A percentile compares a stretch with the other conserved stretches of the same genome.
These are phyloP conservation scores for Orbilia brochopaga DNA, from an alignment of 2,329 filamentous ascomycete genomes.

Conservation along the genomic window DNA sequence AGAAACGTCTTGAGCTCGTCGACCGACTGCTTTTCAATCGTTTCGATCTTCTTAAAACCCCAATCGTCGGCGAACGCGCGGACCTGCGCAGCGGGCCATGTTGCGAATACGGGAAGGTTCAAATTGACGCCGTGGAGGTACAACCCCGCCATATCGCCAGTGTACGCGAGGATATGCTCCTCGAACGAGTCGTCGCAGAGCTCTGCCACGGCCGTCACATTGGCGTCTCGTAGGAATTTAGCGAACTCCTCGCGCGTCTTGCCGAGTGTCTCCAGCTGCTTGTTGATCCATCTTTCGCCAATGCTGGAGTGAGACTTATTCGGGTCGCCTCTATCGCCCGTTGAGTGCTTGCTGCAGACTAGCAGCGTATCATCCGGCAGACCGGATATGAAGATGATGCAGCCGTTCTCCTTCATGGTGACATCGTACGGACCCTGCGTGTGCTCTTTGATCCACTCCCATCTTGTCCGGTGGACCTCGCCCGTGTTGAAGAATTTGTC, in stretches of 20 bases:
- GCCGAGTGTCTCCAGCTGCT: conserved; percentile 76
- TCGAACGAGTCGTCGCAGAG: conserved; percentile 96
- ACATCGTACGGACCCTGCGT: conserved; percentile 91
- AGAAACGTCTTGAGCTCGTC: conserved; percentile 78
- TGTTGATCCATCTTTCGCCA: conserved; percentile 81
- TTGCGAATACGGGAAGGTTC: conserved; percentile 89
- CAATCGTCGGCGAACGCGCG: conserved; percentile 88
- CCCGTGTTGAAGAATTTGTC: conserved; percentile 98
- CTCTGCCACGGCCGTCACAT: conserved; percentile 93
- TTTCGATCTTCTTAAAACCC: conserved; percentile 90
- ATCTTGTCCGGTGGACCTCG: conserved; percentile 81
- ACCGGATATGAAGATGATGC: conserved; percentile 95
- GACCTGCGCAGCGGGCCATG: conserved; percentile 80
- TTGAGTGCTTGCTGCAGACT: conserved; percentile 99
- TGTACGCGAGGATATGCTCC: conserved; percentile 93
- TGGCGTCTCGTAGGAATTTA: conserved; percentile 74
- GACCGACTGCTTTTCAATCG: conserved; percentile 77
- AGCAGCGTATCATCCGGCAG: conserved; percentile 86
- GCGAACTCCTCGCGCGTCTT: conserved; percentile 81
- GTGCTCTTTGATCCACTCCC: conserved; percentile 75
- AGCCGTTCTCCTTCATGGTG: conserved; percentile 98
- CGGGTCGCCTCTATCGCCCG: conserved; percentile 74
- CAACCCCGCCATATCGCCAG: conserved; percentile 79
- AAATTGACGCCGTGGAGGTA: conserved; percentile 97
- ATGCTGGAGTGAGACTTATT: conserved; percentile 80